A percentile compares a stretch with the other conserved stretches of the same genome.
phyloP scores from a whole-genome alignment of 2,329 filamentous ascomycete species.

The Aaosphaeria arxii region DNA sequence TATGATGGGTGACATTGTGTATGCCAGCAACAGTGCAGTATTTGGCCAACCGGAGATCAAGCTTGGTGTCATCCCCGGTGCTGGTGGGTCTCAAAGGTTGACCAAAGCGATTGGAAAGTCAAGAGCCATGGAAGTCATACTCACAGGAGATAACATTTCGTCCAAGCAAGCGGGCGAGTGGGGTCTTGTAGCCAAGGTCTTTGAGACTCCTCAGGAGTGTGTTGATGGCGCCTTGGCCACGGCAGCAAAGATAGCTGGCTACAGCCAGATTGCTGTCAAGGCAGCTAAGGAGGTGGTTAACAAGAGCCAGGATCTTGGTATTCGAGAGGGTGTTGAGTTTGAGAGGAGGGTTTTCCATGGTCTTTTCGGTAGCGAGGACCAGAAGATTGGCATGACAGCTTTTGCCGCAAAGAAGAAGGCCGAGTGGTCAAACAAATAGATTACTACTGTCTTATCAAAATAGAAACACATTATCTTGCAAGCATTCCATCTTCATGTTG shows the following conservation, averaged over 20 bases:
- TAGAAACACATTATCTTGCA: too few species aligned
- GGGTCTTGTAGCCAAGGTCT: slow-evolving; percentile 83
- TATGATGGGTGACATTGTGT: slow-evolving; percentile 95
- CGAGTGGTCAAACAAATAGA: slow-evolving; percentile 77
- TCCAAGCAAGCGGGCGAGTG: slow-evolving; percentile 83
- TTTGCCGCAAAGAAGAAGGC: slow-evolving; percentile 95
- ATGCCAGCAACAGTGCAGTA: slow-evolving; percentile 80
- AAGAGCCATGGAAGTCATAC: slow-evolving; percentile 46
- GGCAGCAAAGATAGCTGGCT: slow-evolving; percentile 84
- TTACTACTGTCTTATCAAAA: neutral
- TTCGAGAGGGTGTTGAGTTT: slow-evolving; percentile 90
- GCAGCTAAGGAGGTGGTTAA: slow-evolving; percentile 98
- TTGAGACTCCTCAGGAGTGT: slow-evolving; percentile 75
- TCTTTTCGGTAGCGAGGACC: slow-evolving; percentile 89
- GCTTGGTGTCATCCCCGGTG: slow-evolving; percentile 87
- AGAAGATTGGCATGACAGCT: slow-evolving; percentile 93
- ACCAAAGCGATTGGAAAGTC: slow-evolving; percentile 60
- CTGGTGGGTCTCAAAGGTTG: slow-evolving; percentile 84
- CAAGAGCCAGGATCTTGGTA: slow-evolving; percentile 88
- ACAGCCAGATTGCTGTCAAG: slow-evolving; percentile 82
- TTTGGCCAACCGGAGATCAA: slow-evolving; percentile 98
- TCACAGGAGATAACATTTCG: slow-evolving; percentile 64
- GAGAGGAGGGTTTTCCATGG: slow-evolving; percentile 92
- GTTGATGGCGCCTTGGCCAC: slow-evolving; percentile 78
- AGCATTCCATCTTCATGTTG: too few species aligned